These are phyloP conservation scores for Imleria badia DNA, from an alignment of 768 basidiomycete genomes.

Conservation along the genomic window DNA sequence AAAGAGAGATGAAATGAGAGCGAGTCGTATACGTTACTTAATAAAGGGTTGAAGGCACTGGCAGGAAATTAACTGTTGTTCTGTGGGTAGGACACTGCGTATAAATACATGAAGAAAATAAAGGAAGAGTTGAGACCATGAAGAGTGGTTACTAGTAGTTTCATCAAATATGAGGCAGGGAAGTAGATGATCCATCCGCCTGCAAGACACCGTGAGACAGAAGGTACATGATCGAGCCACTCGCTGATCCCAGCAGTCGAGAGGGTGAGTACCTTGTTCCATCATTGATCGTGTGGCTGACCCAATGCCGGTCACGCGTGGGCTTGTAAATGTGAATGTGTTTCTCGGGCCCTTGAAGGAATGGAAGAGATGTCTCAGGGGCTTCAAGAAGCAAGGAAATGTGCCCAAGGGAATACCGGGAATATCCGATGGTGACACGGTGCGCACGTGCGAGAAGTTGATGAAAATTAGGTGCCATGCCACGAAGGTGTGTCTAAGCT, in stretches of 20 bases:
- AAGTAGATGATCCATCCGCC: not conserved
- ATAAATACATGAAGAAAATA: too few relatives aligned
- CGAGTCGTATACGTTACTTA: too few relatives aligned
- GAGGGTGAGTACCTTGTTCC: not conserved
- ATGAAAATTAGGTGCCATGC: not conserved
- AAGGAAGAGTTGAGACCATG: too few relatives aligned
- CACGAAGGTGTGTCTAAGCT: conserved; percentile 1
- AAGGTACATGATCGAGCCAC: not conserved
- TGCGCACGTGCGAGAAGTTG: conserved; percentile 1
- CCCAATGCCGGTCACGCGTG: not conserved
- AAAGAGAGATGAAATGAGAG: too few relatives aligned
- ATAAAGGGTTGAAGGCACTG: too few relatives aligned
- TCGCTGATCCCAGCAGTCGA: not conserved
- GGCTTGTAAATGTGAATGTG: not conserved
- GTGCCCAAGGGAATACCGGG: not conserved
- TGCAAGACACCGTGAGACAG: not conserved
- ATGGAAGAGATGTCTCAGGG: conserved; percentile 1
- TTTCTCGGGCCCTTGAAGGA: not conserved
- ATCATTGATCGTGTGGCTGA: conserved; percentile 6
- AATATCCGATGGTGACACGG: not conserved
- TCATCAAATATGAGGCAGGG: not conserved
- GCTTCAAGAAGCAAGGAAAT: conserved; percentile 1
- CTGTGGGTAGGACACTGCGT: too few relatives aligned
- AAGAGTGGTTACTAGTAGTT: too few relatives aligned
- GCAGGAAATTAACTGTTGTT: too few relatives aligned